phyloP scores from a whole-genome alignment of 1,139 yeast genomes.

The Waltiozyma sp. region DNA sequence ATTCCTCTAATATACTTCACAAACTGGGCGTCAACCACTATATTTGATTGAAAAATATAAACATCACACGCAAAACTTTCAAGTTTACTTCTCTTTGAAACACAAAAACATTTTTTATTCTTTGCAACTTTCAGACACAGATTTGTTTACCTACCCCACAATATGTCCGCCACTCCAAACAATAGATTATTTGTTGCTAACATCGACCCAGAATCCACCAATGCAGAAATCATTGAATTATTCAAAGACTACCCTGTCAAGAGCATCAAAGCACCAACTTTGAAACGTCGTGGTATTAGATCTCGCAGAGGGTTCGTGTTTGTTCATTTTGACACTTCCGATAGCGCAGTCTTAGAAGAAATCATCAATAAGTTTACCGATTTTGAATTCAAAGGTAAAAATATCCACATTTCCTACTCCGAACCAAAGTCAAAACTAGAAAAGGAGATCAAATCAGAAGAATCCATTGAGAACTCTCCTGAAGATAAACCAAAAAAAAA shows the following conservation, averaged over 20 bases:
- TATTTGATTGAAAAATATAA: too few relatives aligned
- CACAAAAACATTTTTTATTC: background rate
- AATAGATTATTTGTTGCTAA: background rate
- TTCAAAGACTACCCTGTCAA: background rate
- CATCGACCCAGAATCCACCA: background rate
- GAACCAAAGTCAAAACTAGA: slow-evolving; percentile 1
- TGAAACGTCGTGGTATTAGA: background rate
- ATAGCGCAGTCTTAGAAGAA: slow-evolving; percentile 8
- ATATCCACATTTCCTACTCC: slow-evolving; percentile 13
- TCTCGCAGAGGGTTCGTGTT: background rate
- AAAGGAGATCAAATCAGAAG: background rate
- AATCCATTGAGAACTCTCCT: background rate
- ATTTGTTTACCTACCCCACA: background rate
- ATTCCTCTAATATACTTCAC: too few relatives aligned
- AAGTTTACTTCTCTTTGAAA: too few relatives aligned
- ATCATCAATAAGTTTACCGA: slow-evolving; percentile 15
- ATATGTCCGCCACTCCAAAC: background rate
- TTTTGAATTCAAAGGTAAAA: slow-evolving; percentile 17
- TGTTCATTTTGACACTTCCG: background rate
- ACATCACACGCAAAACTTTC: too few relatives aligned
- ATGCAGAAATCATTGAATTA: background rate
- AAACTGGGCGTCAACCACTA: too few relatives aligned
- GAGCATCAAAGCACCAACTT: background rate
- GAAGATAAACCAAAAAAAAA: background rate
- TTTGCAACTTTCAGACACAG: background rate